Evolutionary conservation across 805 yeast species (phyloP), one percentile per base, ranked within the genome.

Genomic region (Starmerella scarabaei): DNA sequence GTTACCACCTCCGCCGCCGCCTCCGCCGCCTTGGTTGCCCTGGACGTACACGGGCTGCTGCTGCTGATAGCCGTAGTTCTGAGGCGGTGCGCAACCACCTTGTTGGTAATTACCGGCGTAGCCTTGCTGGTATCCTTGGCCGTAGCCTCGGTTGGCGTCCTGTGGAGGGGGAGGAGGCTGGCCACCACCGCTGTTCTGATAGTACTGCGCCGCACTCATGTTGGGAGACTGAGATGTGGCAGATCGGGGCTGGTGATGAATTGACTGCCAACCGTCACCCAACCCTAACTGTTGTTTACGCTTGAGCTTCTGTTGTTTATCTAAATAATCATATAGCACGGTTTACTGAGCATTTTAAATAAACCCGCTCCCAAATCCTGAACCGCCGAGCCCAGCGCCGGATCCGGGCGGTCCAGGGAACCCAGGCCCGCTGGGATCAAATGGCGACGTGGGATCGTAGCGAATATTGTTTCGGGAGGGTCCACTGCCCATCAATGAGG

Each of bases 371-470:
- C 16, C 20, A 9, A 43, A 37, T 3, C 48, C 50, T 18, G 34
- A 32, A n/a, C 48, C 40, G 29, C 50, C 49, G 21, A 28, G 41
- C 18, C 55, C 45, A 5, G 27, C 7, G 16, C 49, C 47, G 26
- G 49, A 42, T 18, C 53, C 52, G 28, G 37, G 14, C 34, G 31
- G 33, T 35, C 8, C 51, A 53, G 14, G 42, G 41, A n/a, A 47
- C 47, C 3, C 53, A 49, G 4, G 30, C n/a, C 7, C 11, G 27
- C 16, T 19, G 4, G 11, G 18, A 9, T 31, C 42, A 21, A 48
- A 49, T 14, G 61, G 59, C 1, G 53, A 55, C 14, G 65, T 56
- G 12, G 66, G 64, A 38, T 65, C 69, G 54, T 59, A 63, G 15
- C 69, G 48, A 40, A 37, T 43, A 45, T 18, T 26, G 16, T 40